phyloP scores from a whole-genome alignment of 2,329 filamentous ascomycete genomes.

The Cladosporium sp. region DNA sequence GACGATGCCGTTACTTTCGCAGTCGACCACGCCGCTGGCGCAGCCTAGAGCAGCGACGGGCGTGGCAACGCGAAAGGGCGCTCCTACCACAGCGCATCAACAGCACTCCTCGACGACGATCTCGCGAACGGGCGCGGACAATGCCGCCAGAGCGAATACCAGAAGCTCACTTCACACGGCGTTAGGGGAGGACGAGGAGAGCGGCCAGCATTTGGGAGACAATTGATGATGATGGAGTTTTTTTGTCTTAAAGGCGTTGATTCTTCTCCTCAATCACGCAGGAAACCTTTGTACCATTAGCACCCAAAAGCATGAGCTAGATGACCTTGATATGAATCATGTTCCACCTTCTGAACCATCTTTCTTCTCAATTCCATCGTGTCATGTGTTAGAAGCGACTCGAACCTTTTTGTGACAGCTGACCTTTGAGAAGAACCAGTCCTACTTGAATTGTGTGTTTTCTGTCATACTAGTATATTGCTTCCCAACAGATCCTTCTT shows the following conservation, averaged over 20 bases:
- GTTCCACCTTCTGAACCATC: not conserved
- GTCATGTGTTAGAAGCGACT: too few relatives aligned
- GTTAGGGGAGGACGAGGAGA: constrained; percentile 3
- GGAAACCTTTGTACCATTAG: constrained; percentile 7
- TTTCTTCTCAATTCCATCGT: too few relatives aligned
- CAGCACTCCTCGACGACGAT: constrained; percentile 16
- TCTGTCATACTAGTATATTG: too few relatives aligned
- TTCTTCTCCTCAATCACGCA: not conserved
- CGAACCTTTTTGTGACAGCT: too few relatives aligned
- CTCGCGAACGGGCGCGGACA: not conserved
- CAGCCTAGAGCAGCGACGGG: constrained; percentile 45
- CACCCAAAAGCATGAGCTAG: constrained; percentile 13
- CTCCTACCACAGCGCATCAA: constrained; percentile 23
- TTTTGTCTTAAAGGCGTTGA: constrained; percentile 9
- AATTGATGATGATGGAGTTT: constrained; percentile 6
- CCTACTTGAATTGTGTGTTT: too few relatives aligned
- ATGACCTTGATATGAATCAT: constrained; percentile 13
- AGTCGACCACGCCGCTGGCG: constrained; percentile 40
- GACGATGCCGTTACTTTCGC: constrained; percentile 42
- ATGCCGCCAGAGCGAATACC: constrained; percentile 6
- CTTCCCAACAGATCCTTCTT: too few relatives aligned
- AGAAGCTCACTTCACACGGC: constrained; percentile 9
- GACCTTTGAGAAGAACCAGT: too few relatives aligned
- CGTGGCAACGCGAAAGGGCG: constrained; percentile 38
- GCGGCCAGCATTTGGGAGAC: constrained; percentile 4